Percentiles rank a stretch among this genome's conserved stretches.
These are phyloP conservation scores for Sicyos baderoa DNA, from an alignment of 306 rosid genomes.

Conservation along the genomic window DNA sequence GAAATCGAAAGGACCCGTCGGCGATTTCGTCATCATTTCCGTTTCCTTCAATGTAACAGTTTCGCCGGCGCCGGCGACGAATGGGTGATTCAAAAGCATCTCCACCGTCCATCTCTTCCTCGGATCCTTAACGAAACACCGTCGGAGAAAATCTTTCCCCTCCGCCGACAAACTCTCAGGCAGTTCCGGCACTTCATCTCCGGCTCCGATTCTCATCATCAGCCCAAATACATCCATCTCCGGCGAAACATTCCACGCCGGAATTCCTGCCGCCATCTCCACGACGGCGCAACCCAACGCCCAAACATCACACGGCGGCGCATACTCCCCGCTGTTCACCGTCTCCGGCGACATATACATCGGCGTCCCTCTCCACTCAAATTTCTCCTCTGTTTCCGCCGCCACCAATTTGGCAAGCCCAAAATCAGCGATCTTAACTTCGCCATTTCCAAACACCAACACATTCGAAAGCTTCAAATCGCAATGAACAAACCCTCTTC, in stretches of 20 bases:
- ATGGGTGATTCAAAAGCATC: slow-evolving; percentile 62
- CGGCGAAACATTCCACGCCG: slow-evolving; percentile 38
- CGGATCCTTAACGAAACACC: slow-evolving; percentile 62
- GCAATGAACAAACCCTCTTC: slow-evolving; percentile 64
- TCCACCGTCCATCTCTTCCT: slow-evolving; percentile 63
- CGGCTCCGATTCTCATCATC: slow-evolving; percentile 50
- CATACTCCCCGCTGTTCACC: slow-evolving; percentile 47
- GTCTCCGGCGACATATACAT: slow-evolving; percentile 70
- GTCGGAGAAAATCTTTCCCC: slow-evolving; percentile 49
- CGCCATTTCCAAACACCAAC: slow-evolving; percentile 44
- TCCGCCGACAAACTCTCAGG: slow-evolving; percentile 47
- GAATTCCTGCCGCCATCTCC: slow-evolving; percentile 61
- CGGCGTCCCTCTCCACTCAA: slow-evolving; percentile 64
- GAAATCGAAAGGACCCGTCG: slow-evolving; percentile 54
- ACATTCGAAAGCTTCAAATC: slow-evolving; percentile 67
- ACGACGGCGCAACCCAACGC: slow-evolving; percentile 68
- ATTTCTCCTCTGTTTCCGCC: slow-evolving; percentile 1
- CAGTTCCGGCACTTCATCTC: slow-evolving; percentile 45
- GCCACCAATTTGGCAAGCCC: slow-evolving; percentile 49
- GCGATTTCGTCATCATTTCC: slow-evolving; percentile 19
- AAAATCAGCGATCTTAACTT: slow-evolving; percentile 59
- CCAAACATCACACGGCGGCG: slow-evolving; percentile 58
- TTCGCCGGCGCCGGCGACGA: slow-evolving; percentile 23
- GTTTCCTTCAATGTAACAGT: slow-evolving; percentile 21
- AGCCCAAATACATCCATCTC: slow-evolving; percentile 32